Conservation (phyloP, 768 basidiomycete genomes). For the Lepiota brunneoincarnata region DNA sequence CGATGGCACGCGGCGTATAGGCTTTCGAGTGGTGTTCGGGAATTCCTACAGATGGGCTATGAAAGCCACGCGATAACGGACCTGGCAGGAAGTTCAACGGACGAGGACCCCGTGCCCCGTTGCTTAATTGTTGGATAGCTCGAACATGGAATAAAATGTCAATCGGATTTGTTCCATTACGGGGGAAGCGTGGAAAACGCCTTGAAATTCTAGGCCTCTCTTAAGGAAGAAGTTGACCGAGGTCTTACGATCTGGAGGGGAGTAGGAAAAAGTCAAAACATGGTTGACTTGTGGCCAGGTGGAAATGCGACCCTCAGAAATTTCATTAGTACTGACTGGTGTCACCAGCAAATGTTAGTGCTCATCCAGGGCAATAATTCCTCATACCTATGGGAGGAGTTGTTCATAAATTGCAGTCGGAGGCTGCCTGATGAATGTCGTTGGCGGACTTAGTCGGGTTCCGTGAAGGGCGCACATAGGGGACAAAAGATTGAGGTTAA, state of each 20-base stretch:
- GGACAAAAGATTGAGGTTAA: constrained; percentile 1
- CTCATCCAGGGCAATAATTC: too few relatives aligned
- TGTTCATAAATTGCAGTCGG: not conserved
- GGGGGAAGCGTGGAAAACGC: not conserved
- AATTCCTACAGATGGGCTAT: not conserved
- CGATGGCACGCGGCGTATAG: constrained; percentile 7
- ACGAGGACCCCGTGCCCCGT: not conserved
- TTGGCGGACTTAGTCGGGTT: not conserved
- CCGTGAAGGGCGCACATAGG: not conserved
- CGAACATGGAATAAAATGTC: not conserved
- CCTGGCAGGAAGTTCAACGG: not conserved
- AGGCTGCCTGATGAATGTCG: not conserved
- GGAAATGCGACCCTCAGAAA: not conserved
- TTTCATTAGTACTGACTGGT: too few relatives aligned
- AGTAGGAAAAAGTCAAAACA: constrained; percentile 1
- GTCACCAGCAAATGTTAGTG: too few relatives aligned
- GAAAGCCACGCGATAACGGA: constrained; percentile 8
- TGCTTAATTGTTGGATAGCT: not conserved
- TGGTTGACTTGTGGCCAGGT: not conserved
- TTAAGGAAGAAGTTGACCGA: not conserved
- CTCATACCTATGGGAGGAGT: not conserved
- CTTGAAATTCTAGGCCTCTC: not conserved
- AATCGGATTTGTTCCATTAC: not conserved
- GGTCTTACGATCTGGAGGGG: not conserved
- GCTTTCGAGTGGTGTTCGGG: constrained; percentile 10